Base-by-base conservation (phyloP, 306 rosid genomes). In the Urtica urens region DNA sequence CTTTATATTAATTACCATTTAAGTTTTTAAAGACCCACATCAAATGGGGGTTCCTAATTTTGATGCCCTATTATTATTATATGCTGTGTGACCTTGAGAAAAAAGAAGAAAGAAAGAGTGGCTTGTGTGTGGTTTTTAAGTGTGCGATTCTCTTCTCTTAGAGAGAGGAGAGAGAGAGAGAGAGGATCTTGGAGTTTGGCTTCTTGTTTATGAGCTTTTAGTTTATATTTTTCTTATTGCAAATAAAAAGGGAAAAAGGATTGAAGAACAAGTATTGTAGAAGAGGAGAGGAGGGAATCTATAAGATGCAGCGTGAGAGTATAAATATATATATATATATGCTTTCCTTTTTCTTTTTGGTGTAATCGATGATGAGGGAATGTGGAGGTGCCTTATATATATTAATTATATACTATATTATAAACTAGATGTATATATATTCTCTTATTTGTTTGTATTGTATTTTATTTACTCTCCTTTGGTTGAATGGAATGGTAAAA, bases 21-120 rank as follows among this genome's bases (percentile, higher is more conserved):
- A n/a, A n/a, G n/a, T n/a, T n/a, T n/a, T n/a, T 38, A 19, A 39
- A 66, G 78, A 72, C 74, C 66, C 79, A 64, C 87, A 75, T 62
- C 67, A 51, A 68, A 57, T 50, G 65, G 28, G 37, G 33, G 14
- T 6, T n/a, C n/a, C n/a, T n/a, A n/a, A n/a, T n/a, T n/a, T n/a
- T n/a, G n/a, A n/a, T n/a, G n/a, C n/a, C n/a, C n/a, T n/a, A n/a
- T n/a, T n/a, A n/a, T n/a, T n/a, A n/a, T n/a, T n/a, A n/a, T n/a
- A n/a, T n/a, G n/a, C n/a, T n/a, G n/a, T n/a, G n/a, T n/a, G n/a
- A n/a, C n/a, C n/a, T n/a, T n/a, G n/a, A n/a, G n/a, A n/a, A n/a
- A n/a, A n/a, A n/a, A n/a, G n/a, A n/a, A n/a, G n/a, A n/a, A n/a
- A n/a, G n/a, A n/a, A n/a, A n/a, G n/a, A n/a, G n/a, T n/a, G n/a